Conservation (phyloP, 352 stramenopile genomes). For the Pythium monospermum region DNA sequence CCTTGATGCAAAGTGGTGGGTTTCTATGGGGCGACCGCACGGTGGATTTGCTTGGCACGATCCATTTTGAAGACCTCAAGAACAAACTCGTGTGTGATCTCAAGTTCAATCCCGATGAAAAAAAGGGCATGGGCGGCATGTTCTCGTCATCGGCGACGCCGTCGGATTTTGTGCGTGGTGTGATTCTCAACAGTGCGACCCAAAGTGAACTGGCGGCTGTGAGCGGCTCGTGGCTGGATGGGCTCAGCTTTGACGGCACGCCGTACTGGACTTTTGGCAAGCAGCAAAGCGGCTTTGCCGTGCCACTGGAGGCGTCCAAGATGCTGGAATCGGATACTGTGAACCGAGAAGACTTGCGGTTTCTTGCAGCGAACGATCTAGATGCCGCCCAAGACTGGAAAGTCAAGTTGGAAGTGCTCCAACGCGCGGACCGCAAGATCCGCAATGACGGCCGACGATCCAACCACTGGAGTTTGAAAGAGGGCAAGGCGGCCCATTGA, state of each 20-base stretch:
- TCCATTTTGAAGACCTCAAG: constrained; percentile 74
- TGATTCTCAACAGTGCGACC: constrained; percentile 56
- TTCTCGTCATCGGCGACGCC: constrained; percentile 74
- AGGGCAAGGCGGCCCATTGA: constrained; percentile 40
- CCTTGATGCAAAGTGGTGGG: constrained; percentile 65
- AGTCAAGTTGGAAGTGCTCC: constrained; percentile 72
- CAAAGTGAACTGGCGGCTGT: constrained; percentile 63
- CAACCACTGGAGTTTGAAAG: constrained; percentile 70
- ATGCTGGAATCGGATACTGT: constrained; percentile 68
- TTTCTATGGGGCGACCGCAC: constrained; percentile 81
- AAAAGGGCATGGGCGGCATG: constrained; percentile 85
- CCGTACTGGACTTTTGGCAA: constrained; percentile 69
- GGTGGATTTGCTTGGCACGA: constrained; percentile 63
- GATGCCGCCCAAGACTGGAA: constrained; percentile 85
- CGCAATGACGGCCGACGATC: constrained; percentile 65
- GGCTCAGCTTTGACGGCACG: constrained; percentile 57
- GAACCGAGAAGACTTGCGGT: constrained; percentile 67
- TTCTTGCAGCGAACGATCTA: constrained; percentile 58
- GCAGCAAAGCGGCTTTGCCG: constrained; percentile 51
- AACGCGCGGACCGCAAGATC: constrained; percentile 70
- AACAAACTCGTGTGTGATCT: constrained; percentile 66
- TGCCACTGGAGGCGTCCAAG: constrained; percentile 49
- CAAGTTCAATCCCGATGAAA: constrained; percentile 78
- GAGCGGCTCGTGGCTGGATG: constrained; percentile 73
- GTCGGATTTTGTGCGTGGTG: constrained; percentile 63